Evolutionary conservation across 495 filamentous ascomycete genomes (phyloP), one percentile per base, ranked within the genome.

Genomic region (Baudoinia panamericana): DNA sequence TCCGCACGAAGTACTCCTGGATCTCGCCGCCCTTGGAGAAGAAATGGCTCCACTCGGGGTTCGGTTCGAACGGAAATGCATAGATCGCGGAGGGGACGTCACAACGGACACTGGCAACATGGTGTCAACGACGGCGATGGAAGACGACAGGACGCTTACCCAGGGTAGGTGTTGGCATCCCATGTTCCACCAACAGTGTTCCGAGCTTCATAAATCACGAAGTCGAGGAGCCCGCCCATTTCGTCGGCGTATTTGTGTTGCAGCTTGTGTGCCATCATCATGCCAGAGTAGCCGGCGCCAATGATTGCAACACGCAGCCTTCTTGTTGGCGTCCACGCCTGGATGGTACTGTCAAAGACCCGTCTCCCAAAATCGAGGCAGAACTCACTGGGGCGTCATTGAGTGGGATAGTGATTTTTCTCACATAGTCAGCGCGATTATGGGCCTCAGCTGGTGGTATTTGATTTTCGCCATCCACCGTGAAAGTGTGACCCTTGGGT

Each of bases 31-130:
- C 31, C 6, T 52, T 41, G 0, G 56, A 47, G 31, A 56, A 59
- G 12, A 56, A 45, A 5, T 46, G 40, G 5, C 48, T 52, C 56
- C 54, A 59, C 18, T 47, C 37, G 3, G 36, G 48, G 30, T 59
- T 59, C 5, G 56, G 56, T 15, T 55, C 56, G 21, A 52, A 59
- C 12, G 56, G 45, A 30, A 41, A 56, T 43, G 44, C 46, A 37
- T 52, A 60, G 21, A 50, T 50, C 27, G 56, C 54, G 3, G 50
- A 26, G 8, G 57, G 57, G 22, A 61, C 52, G 46, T 61, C 58
- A 35, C 58, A 60, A 20, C 52, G 50, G 11, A 54, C 50, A n/a
- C 57, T n/a, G n/a, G n/a, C n/a, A n/a, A n/a, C n/a, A n/a, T n/a
- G n/a, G n/a, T n/a, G n/a, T n/a, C n/a, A n/a, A n/a, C n/a, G n/a